Conservation (phyloP, 2,329 filamentous ascomycete genomes). For the Cladosporium oxysporum region DNA sequence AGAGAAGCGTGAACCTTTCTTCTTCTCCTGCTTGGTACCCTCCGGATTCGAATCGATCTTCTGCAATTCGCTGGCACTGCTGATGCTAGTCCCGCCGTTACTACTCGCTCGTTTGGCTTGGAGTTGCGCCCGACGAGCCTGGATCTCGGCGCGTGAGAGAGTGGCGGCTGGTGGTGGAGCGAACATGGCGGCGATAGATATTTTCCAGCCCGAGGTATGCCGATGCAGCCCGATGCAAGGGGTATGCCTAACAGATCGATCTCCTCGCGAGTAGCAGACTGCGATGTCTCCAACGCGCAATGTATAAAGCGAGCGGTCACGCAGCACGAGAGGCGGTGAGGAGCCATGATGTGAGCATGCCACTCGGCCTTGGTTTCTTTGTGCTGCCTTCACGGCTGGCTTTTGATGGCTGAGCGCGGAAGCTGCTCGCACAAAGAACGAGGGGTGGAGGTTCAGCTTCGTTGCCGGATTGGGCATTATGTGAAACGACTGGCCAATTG, state of each 20-base stretch:
- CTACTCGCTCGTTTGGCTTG: conserved; percentile 16
- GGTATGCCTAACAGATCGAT: background rate
- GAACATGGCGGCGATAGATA: conserved; percentile 8
- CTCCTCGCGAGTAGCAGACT: background rate
- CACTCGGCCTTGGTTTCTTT: conserved; percentile 17
- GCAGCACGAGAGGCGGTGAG: background rate
- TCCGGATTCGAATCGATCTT: conserved; percentile 2
- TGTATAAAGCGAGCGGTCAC: background rate
- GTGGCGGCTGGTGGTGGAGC: conserved; percentile 18
- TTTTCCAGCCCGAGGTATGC: background rate
- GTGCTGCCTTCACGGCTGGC: conserved; percentile 5
- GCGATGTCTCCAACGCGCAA: background rate
- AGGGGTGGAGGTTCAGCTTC: background rate
- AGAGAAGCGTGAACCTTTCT: conserved; percentile 11
- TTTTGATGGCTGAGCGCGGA: conserved; percentile 17
- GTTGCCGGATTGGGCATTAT: conserved; percentile 4
- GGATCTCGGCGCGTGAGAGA: conserved; percentile 20
- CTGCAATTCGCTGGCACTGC: conserved; percentile 6
- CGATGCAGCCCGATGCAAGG: conserved; percentile 10
- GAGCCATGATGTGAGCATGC: conserved; percentile 3
- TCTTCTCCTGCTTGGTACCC: conserved; percentile 1
- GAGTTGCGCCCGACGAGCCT: conserved; percentile 15
- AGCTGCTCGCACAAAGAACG: conserved; percentile 12
- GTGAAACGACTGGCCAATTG: background rate
- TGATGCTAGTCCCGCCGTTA: conserved; percentile 2